These are phyloP conservation scores for Sphenostylis stenocarpa DNA, from an alignment of 306 rosid species.

Conservation along the genomic window DNA sequence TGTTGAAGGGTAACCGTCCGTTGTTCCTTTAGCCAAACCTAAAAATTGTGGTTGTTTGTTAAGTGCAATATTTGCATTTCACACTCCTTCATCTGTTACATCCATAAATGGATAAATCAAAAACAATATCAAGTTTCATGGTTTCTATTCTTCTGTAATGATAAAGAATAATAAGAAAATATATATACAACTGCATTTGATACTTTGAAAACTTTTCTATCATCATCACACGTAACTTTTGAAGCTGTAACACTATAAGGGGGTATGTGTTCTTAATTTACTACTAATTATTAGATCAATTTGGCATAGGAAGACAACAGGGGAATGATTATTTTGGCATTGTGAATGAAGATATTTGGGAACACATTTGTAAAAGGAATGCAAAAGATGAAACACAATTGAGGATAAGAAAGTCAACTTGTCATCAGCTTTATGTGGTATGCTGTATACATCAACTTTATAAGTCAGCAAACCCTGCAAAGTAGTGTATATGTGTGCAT, in stretches of 20 bases:
- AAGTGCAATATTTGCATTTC: not conserved
- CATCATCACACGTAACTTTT: not conserved
- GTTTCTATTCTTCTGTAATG: not conserved
- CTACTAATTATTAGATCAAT: not conserved
- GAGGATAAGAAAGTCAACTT: not conserved
- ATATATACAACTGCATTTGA: not conserved
- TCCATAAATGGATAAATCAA: not conserved
- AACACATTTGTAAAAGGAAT: not conserved
- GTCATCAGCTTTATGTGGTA: not conserved
- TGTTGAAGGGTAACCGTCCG: constrained; percentile 20
- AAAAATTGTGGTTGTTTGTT: not conserved
- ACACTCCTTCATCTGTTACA: not conserved
- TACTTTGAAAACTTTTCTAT: not conserved
- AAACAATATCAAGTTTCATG: not conserved
- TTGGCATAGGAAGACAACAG: not conserved
- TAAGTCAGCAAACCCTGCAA: not conserved
- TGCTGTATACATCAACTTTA: constrained; percentile 7
- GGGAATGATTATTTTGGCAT: not conserved
- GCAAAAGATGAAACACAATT: not conserved
- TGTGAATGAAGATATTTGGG: constrained; percentile 6
- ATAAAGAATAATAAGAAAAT: not conserved
- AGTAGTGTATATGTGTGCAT: not conserved
- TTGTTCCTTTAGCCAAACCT: not conserved
- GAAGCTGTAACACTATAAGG: not conserved
- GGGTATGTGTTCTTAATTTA: not conserved